Base-by-base conservation (phyloP, 2,329 filamentous ascomycete species). In the Pestalotiopsis sp. region DNA sequence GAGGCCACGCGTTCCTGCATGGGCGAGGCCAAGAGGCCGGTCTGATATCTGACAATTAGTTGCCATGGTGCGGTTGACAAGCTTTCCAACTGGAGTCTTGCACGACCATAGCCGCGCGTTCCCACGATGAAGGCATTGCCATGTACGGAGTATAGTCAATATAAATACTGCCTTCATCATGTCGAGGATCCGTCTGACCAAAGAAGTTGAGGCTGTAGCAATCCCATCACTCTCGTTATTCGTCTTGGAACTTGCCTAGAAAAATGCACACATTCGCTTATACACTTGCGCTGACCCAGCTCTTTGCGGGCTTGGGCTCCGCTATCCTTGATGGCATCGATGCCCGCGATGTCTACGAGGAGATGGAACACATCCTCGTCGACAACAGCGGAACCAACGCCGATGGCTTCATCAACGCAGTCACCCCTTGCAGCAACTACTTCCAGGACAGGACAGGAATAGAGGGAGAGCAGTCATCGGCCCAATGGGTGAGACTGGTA, bases 401-500 rank as follows among this genome's bases (percentile, higher is more conserved):
- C 7, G 59, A 62, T 40, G 59, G 59, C 59, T 62, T 62, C 59
- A 62, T 62, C 36, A 62, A 62, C n/a, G 59, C 59, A 36, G 59
- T 62, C 59, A 62, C 25, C 9, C 59, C 59, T 12, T 62, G 59
- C 59, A 62, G 59, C 20, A 62, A 62, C 36, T 62, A 62, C 36
- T 62, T 62, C 59, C 59, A 62, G 31, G 59, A 62, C 20, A 62
- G 17, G 6, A 38, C 59, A 7, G 59, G 27, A 14, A 66, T 36
- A 3, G 49, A 58, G 31, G 64, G 64, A 56, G 64, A 66, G 25
- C 64, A 66, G 49, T 57, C 45, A 1, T 56, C 64, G 5, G 64
- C 64, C 11, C 64, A 66, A 58, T 66, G 64, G 64, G 64, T 66
- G 13, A 45, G 64, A 20, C 23, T 66, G 3, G 64, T 40, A 4